Evolutionary conservation across 2,329 filamentous ascomycete species (phyloP).

Genomic region (Apiospora aurea): DNA sequence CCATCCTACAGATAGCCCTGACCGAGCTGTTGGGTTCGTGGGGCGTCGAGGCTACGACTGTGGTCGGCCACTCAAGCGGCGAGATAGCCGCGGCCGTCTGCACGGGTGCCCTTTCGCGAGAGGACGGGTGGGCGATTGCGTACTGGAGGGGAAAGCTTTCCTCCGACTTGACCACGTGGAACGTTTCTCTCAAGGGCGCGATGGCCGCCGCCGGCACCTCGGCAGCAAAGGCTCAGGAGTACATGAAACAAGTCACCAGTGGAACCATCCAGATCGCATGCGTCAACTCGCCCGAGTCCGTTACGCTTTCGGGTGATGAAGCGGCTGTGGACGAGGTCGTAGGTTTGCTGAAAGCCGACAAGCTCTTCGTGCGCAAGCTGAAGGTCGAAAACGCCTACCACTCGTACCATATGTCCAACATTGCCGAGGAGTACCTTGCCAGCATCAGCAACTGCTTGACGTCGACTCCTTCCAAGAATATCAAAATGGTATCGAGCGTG

Average conservation of each 20-base stretch:
- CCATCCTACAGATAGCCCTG: slow-evolving; percentile 40
- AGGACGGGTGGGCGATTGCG: slow-evolving; percentile 33
- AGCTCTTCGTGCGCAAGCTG: slow-evolving; percentile 42
- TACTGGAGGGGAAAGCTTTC: slow-evolving; percentile 32
- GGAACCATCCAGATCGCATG: slow-evolving; percentile 36
- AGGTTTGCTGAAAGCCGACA: slow-evolving; percentile 33
- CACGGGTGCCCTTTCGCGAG: slow-evolving; percentile 36
- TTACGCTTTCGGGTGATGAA: slow-evolving; percentile 39
- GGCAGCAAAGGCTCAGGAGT: too few relatives aligned
- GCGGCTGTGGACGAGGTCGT: slow-evolving; percentile 36
- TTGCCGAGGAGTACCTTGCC: slow-evolving; percentile 35
- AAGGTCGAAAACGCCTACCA: slow-evolving; percentile 42
- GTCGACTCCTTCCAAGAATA: too few relatives aligned
- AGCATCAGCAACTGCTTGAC: too few relatives aligned
- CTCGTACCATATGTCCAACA: slow-evolving; percentile 35
- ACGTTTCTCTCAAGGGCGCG: too few relatives aligned
- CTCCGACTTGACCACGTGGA: background rate
- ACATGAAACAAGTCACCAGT: too few relatives aligned
- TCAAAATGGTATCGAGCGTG: background rate
- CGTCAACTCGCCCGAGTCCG: slow-evolving; percentile 42
- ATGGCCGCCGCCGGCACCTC: too few relatives aligned
- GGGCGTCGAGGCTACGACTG: slow-evolving; percentile 34
- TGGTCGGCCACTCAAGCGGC: slow-evolving; percentile 45
- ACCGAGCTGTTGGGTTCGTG: slow-evolving; percentile 36
- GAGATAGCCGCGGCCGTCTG: slow-evolving; percentile 44